Conservation (phyloP, 169 alveolate genomes). For the Plasmodium relictum region DNA sequence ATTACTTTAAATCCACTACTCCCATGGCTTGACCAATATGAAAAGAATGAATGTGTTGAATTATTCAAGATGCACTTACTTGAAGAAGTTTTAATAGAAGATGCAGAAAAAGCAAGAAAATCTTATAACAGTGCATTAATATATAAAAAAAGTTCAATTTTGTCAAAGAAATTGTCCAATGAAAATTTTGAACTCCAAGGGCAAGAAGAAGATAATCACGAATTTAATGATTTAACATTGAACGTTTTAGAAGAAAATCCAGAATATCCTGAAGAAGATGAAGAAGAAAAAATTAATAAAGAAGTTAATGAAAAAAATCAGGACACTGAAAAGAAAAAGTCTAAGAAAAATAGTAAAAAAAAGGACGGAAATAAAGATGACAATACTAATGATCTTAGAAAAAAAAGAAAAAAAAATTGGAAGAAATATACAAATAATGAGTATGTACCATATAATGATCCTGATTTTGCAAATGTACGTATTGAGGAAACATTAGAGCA, state of each 20-base stretch:
- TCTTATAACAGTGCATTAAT: constrained; percentile 48
- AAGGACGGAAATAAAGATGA: neutral
- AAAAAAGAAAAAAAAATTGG: constrained; percentile 25
- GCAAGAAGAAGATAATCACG: constrained; percentile 7
- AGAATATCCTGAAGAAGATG: neutral
- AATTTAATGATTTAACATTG: constrained; percentile 17
- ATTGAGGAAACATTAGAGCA: constrained; percentile 73
- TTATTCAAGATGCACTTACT: constrained; percentile 84
- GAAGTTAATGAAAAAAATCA: neutral
- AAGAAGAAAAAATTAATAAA: neutral
- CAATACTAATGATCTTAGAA: neutral
- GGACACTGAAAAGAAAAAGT: neutral
- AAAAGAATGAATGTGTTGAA: constrained; percentile 82
- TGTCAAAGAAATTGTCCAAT: constrained; percentile 45
- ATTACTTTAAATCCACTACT: constrained; percentile 86
- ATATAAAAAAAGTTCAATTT: constrained; percentile 64
- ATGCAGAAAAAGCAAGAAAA: constrained; percentile 82
- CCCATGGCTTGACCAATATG: constrained; percentile 88
- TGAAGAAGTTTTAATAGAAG: constrained; percentile 86
- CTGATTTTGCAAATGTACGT: constrained; percentile 75
- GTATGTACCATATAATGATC: constrained; percentile 72
- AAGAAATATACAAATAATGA: constrained; percentile 35
- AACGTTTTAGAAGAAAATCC: neutral
- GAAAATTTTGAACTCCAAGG: constrained; percentile 25
- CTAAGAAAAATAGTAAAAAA: neutral